Evolutionary conservation across 2,329 filamentous ascomycete genomes (phyloP), one percentile per base, ranked within the genome.

Genomic region (Fusarium piperis): DNA sequence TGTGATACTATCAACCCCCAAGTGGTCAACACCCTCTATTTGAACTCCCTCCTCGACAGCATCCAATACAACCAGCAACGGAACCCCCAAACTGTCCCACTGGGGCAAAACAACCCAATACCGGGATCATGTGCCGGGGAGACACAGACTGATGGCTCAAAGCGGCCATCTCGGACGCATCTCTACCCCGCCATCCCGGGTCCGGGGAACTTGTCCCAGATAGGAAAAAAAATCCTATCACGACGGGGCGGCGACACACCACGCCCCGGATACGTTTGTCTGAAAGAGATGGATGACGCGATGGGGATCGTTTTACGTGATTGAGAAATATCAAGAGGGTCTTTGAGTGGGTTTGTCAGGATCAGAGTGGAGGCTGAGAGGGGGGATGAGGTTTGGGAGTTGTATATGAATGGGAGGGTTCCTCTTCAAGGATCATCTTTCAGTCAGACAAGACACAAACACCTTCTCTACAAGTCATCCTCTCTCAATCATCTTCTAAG

Each of bases 221-320:
- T 73, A 72, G 70, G 70, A 35, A 72, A 73, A 68, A 48, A 33
- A 32, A 71, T 48, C 60, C 70, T 72, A 72, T 72, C 70, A 28
- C 7, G 12, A 32, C 8, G 9, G 38, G 51, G 12, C 18, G 66
- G 70, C 18, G 16, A 46, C 12, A 7, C 10, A 13, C n/a, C n/a
- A n/a, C n/a, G 10, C 3, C 18, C 58, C 59, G 59, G 59, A 39
- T 55, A 62, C 30, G 23, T 30, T 35, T 57, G 38, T 71, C 70
- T 52, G 65, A 73, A 72, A 51, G 70, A 56, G 70, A 65, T 59
- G 33, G 26, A 39, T 39, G 13, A 26, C 39, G 51, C 51, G 51
- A n/a, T 18, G 11, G 18, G 26, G 35, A 35, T 62, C 52, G 59
- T 15, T 59, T 52, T 36, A 51, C 53, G 30, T 32, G 41, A 48